A percentile compares a stretch with the other conserved stretches of the same genome.
Evolutionary conservation across 768 basidiomycete genomes (phyloP).

Genomic region (Boletus edulis): DNA sequence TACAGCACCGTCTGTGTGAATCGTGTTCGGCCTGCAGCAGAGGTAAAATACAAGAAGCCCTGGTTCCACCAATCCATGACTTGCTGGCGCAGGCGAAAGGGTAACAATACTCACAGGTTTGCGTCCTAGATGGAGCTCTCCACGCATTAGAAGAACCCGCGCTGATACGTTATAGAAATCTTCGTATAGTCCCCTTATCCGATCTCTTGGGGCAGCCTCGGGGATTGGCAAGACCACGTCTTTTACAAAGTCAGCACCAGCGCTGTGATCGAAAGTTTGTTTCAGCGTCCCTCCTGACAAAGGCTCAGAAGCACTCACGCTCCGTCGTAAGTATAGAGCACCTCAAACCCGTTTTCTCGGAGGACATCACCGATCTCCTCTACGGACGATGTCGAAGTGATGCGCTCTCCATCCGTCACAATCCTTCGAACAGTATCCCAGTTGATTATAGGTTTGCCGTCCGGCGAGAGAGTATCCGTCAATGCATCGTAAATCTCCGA

Average conservation of each 20-base stretch:
- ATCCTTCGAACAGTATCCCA: conserved; percentile 25
- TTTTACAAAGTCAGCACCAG: conserved; percentile 38
- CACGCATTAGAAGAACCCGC: conserved; percentile 39
- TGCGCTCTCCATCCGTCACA: conserved; percentile 19
- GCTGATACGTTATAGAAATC: conserved; percentile 34
- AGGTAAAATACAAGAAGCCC: conserved; percentile 36
- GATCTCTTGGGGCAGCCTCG: conserved; percentile 32
- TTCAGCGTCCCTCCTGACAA: neutral
- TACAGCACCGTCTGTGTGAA: conserved; percentile 34
- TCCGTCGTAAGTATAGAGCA: conserved; percentile 40
- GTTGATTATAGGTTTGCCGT: conserved; percentile 15
- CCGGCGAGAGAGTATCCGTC: conserved; percentile 7
- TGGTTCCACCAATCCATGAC: conserved; percentile 7
- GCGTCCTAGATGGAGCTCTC: conserved; percentile 36
- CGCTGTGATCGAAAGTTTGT: conserved; percentile 20
- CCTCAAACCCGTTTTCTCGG: conserved; percentile 37
- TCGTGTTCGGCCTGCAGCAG: conserved; percentile 22
- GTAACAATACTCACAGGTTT: conserved; percentile 34
- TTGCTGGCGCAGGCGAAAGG: neutral
- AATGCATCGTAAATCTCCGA: conserved; percentile 21
- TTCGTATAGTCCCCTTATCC: conserved; percentile 38
- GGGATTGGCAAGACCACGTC: conserved; percentile 35
- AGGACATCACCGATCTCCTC: conserved; percentile 33
- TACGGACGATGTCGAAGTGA: conserved; percentile 22
- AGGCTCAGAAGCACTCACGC: conserved; percentile 32